Evolutionary conservation across 148 eudicot genomes (phyloP), one percentile per base, ranked within the genome.

Genomic region (Rhododendron mucronatum): DNA sequence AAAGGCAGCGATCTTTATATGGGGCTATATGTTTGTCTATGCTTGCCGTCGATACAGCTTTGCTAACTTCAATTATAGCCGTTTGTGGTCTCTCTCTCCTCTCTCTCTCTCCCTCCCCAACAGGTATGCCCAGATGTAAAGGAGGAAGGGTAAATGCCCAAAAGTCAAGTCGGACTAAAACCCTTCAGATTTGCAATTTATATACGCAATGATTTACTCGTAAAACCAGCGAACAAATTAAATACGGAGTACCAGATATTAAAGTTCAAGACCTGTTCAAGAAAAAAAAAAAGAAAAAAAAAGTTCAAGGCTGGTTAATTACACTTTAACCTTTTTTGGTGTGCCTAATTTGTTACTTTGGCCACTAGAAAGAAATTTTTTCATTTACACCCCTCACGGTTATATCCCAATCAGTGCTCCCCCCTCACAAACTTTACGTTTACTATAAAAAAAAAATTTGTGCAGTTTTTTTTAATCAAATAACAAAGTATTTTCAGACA

Each of bases 1-100:
- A 26, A 37, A 28, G 55, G 63, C 73, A 79, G 33, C 45, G 84
- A 45, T 50, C 85, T 67, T 55, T 55, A 15, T 83, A 4, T 35
- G 26, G 53, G 73, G 18, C 12, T 18, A n/a, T 65, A 16, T 55
- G 61, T 15, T 55, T 67, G 26, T 71, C 12, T 20, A 33, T 82
- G 20, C 79, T 75, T 45, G 11, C 28, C 47, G 33, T 1, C 53
- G 51, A 4, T 30, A 28, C 73, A 50, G 51, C 39, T 76, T 41
- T 50, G 20, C 55, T 82, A 84, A 67, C 80, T 76, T 75, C 75
- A 86, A 87, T 87, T 82, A 89, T 89, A 86, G 89, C 88, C 88
- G 88, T 87, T 86, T 82, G 82, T 81, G 57, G 87, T 77, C 1
- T 59, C 84, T 82, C 57, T 83, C 35, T 67, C 63, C 78, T 33